These are phyloP conservation scores for Pyrenophora tritici-repentis DNA, from an alignment of 2,329 filamentous ascomycete genomes.

Conservation along the genomic window DNA sequence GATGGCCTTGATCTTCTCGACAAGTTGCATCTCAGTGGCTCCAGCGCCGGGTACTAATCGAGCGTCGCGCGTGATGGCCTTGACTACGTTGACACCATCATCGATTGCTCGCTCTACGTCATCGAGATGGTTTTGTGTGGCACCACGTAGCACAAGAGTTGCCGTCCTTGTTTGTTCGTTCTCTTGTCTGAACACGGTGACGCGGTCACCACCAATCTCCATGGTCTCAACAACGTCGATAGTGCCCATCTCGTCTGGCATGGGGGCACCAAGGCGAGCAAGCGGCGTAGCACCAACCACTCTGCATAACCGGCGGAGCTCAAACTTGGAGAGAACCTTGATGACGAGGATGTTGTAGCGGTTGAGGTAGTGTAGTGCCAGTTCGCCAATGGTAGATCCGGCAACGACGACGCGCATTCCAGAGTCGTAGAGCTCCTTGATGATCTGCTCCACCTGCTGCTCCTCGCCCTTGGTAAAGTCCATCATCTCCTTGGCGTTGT, in stretches of 20 bases:
- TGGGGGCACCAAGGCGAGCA: slow-evolving; percentile 90
- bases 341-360: slow-evolving; percentile 94
- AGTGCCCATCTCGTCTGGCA: slow-evolving; percentile 99
- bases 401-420: slow-evolving; percentile 90
- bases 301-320: slow-evolving; percentile 90
- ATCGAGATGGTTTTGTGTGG: slow-evolving; percentile 97
- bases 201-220: slow-evolving; percentile 96
- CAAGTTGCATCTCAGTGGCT: slow-evolving; percentile 90
- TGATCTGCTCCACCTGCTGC: slow-evolving; percentile 80
- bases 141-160: slow-evolving; percentile 90
- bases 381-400: slow-evolving; percentile 90
- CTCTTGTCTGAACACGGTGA: slow-evolving; percentile 98
- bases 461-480: slow-evolving; percentile 98
- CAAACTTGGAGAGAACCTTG: slow-evolving; percentile 97
- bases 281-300: slow-evolving; percentile 97
- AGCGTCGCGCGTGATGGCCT: slow-evolving; percentile 93
- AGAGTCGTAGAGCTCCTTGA: slow-evolving; percentile 96
- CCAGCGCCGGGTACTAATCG: slow-evolving; percentile 92
- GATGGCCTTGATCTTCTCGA: slow-evolving; percentile 86
- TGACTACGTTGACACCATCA: slow-evolving; percentile 97
- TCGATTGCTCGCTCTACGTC: slow-evolving; percentile 97
- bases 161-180: slow-evolving; percentile 89
- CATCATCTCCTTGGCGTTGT: slow-evolving; percentile 98
- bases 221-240: slow-evolving; percentile 95
- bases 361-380: slow-evolving; percentile 97